phyloP scores from a whole-genome alignment of 1,284 basidiomycete species.

The Phellopilus nigrolimitatus region DNA sequence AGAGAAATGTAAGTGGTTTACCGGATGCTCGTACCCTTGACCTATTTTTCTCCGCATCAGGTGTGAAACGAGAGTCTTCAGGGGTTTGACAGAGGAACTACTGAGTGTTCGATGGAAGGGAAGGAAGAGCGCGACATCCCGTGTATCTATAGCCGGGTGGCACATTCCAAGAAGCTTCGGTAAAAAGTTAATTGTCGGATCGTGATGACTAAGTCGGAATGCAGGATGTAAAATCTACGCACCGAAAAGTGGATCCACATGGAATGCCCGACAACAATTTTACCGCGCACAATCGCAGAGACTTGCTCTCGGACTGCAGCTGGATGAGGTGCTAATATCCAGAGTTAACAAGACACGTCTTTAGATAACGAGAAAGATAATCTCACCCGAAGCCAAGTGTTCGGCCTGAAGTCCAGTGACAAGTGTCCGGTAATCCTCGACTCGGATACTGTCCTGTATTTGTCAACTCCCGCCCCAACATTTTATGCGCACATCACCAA shows the following conservation, averaged over 20 bases:
- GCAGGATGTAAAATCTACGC: slow-evolving; percentile 19
- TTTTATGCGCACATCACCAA: not conserved
- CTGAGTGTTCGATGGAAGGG: slow-evolving; percentile 47
- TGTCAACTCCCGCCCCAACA: no score
- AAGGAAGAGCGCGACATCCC: slow-evolving; percentile 52
- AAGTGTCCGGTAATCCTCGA: slow-evolving; percentile 43
- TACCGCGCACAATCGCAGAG: slow-evolving; percentile 38
- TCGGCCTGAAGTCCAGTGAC: slow-evolving; percentile 43
- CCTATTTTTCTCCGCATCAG: slow-evolving; percentile 51
- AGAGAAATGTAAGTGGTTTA: slow-evolving; percentile 28
- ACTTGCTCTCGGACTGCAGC: slow-evolving; percentile 44
- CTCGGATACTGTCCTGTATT: slow-evolving; percentile 33
- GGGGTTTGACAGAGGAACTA: slow-evolving; percentile 36
- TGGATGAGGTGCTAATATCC: slow-evolving; percentile 41
- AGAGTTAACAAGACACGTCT: no score
- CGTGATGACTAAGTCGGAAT: slow-evolving; percentile 5
- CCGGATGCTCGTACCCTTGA: slow-evolving; percentile 45
- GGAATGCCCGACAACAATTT: slow-evolving; percentile 51
- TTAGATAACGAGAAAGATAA: not conserved
- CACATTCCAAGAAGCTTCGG: slow-evolving; percentile 46
- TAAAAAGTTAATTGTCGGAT: slow-evolving; percentile 1
- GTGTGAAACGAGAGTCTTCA: slow-evolving; percentile 42
- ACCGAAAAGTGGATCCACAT: slow-evolving; percentile 55
- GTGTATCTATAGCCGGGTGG: slow-evolving; percentile 49
- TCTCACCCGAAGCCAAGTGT: slow-evolving; percentile 39